These are phyloP conservation scores for Diaporthe sp. DNA, from an alignment of 2,329 filamentous ascomycete species.

Conservation along the genomic window DNA sequence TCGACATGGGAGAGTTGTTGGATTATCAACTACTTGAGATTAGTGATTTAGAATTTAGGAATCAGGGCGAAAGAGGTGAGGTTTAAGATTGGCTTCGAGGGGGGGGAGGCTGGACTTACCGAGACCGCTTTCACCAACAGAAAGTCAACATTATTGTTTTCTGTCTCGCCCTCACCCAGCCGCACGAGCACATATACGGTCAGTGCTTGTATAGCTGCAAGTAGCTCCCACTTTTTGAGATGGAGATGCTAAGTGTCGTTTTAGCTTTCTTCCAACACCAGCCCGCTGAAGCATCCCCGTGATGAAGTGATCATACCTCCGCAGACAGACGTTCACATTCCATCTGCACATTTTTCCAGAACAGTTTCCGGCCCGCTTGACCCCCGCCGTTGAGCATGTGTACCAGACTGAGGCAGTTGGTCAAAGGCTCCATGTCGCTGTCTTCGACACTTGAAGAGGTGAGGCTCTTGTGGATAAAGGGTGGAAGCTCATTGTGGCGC, in stretches of 20 bases:
- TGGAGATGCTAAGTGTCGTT: neutral
- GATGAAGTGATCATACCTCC: neutral
- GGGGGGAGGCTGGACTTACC: neutral
- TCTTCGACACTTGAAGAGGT: neutral
- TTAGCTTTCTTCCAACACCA: neutral
- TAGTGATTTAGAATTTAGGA: neutral
- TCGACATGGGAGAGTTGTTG: neutral
- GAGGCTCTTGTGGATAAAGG: neutral
- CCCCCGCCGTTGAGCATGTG: neutral
- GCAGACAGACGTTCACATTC: slow-evolving; percentile 2
- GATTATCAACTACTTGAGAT: neutral
- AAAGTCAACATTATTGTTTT: neutral
- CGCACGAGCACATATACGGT: neutral
- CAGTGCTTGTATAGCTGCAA: slow-evolving; percentile 8
- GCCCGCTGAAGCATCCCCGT: too few relatives aligned
- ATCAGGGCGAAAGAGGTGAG: too few relatives aligned
- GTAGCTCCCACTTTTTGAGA: neutral
- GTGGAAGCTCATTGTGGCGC: neutral
- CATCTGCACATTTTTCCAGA: slow-evolving; percentile 3
- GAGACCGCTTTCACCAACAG: neutral
- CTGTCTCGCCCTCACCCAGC: slow-evolving; percentile 2
- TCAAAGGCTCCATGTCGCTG: neutral
- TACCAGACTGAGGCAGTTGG: neutral
- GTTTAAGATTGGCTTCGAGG: too few relatives aligned
- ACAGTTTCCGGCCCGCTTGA: neutral